Percentiles rank a stretch among this genome's conserved stretches.
Conservation (phyloP, 2,329 filamentous ascomycete species). For the Hymenoscyphus infarciens region DNA sequence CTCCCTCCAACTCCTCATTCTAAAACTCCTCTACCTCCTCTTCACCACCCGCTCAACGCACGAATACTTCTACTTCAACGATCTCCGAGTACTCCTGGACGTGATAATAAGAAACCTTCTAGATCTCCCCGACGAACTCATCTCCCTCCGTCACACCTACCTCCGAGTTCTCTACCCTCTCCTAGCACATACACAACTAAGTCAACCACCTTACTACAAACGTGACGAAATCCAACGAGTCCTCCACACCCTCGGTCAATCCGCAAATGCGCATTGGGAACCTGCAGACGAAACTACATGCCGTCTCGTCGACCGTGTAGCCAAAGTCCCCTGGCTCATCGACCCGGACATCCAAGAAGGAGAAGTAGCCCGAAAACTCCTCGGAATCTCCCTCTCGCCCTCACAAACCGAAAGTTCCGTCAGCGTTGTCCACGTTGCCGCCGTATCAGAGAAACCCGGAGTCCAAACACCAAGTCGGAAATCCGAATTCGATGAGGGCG, state of each 20-base stretch:
- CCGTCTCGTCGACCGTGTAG: constrained; percentile 72
- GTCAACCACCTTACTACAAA: constrained; percentile 86
- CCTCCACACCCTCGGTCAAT: constrained; percentile 66
- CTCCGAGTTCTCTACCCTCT: constrained; percentile 88
- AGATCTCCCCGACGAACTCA: constrained; percentile 81
- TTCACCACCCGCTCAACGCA: constrained; percentile 90
- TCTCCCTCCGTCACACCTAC: constrained; percentile 83
- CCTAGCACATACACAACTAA: constrained; percentile 86
- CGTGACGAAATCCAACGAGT: constrained; percentile 76
- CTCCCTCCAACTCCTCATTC: constrained; percentile 88
- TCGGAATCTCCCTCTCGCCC: constrained; percentile 69
- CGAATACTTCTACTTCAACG: constrained; percentile 99
- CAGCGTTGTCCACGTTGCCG: constrained; percentile 74
- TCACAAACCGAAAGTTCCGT: constrained; percentile 66
- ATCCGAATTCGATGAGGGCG: constrained; percentile 29
- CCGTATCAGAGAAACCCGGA: constrained; percentile 76
- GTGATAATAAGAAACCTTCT: constrained; percentile 97
- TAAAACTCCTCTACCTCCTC: constrained; percentile 91
- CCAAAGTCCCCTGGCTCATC: constrained; percentile 66
- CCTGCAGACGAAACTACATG: constrained; percentile 77
- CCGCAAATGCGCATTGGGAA: constrained; percentile 69
- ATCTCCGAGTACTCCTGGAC: constrained; percentile 87
- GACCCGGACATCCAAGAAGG: constrained; percentile 40
- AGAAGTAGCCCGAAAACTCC: constrained; percentile 53
- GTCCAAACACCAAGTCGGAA: constrained; percentile 74